phyloP scores from a whole-genome alignment of 2,329 filamentous ascomycete genomes.

The Pyrenophora seminiperda region DNA sequence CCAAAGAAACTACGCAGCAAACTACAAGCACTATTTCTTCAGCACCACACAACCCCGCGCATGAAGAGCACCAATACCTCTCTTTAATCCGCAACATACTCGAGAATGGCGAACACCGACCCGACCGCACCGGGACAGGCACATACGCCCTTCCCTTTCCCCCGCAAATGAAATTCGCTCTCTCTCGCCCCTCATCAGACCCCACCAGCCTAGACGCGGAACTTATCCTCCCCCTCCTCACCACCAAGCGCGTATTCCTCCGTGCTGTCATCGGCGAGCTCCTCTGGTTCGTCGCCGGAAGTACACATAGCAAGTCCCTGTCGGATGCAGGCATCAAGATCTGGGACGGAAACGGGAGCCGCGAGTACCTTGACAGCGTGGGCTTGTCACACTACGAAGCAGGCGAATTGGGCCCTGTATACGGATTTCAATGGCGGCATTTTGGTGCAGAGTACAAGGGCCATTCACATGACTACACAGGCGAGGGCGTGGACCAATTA shows the following conservation, averaged over 20 bases:
- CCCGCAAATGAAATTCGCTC: slow-evolving; percentile 80
- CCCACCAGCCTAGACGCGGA: slow-evolving; percentile 48
- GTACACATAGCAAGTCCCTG: slow-evolving; percentile 78
- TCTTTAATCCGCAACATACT: slow-evolving; percentile 86
- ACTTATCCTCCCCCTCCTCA: slow-evolving; percentile 86
- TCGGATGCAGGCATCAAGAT: slow-evolving; percentile 86
- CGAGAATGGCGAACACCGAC: slow-evolving; percentile 80
- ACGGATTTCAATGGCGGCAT: slow-evolving; percentile 98
- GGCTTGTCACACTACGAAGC: slow-evolving; percentile 80
- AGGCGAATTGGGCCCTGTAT: slow-evolving; percentile 92
- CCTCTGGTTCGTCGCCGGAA: slow-evolving; percentile 91
- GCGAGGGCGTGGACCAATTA: slow-evolving; percentile 90
- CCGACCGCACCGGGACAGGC: slow-evolving; percentile 91
- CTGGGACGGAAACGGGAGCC: slow-evolving; percentile 96
- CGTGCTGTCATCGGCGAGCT: slow-evolving; percentile 90
- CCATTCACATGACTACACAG: slow-evolving; percentile 75
- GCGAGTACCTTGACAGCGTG: slow-evolving; percentile 84
- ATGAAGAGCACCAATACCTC: slow-evolving; percentile 95
- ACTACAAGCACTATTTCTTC: slow-evolving; percentile 12
- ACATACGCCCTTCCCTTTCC: slow-evolving; percentile 90
- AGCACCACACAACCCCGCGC: slow-evolving; percentile 44
- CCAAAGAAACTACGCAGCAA: slow-evolving; percentile 29
- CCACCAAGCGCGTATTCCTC: slow-evolving; percentile 94
- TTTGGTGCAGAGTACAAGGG: slow-evolving; percentile 86
- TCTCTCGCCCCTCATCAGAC: slow-evolving; percentile 62